phyloP scores from a whole-genome alignment of 352 stramenopile species.

The Globisporangium paroecandrum region DNA sequence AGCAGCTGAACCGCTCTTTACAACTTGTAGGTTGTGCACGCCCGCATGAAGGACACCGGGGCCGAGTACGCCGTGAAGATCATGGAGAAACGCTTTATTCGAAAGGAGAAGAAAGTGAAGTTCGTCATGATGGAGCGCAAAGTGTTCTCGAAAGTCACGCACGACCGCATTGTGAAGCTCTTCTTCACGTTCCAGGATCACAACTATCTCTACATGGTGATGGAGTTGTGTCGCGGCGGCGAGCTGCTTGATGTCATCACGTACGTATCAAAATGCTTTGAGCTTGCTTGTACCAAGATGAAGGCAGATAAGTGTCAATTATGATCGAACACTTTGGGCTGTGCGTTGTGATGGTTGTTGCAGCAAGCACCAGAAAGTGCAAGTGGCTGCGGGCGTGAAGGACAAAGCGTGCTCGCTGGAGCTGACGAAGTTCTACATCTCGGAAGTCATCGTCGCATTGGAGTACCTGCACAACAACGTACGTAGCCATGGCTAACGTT shows the following conservation, averaged over 20 bases:
- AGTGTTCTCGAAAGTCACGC: slow-evolving; percentile 85
- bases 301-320: neutral
- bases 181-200: slow-evolving; percentile 90
- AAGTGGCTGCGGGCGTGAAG: slow-evolving; percentile 47
- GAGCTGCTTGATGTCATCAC: slow-evolving; percentile 86
- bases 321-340: neutral
- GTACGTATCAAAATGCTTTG: slow-evolving; percentile 27
- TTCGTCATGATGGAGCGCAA: slow-evolving; percentile 91
- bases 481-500: slow-evolving; percentile 1
- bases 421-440: slow-evolving; percentile 92
- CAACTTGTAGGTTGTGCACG: slow-evolving; percentile 62
- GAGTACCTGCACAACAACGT: slow-evolving; percentile 92
- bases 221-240: slow-evolving; percentile 86
- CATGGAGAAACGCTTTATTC: slow-evolving; percentile 91
- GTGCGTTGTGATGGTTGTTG: neutral
- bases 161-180: slow-evolving; percentile 88
- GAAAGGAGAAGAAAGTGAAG: slow-evolving; percentile 90
- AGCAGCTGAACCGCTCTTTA: neutral
- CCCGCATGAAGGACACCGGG: slow-evolving; percentile 86
- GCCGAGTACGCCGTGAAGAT: slow-evolving; percentile 90
- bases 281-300: no score
- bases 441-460: slow-evolving; percentile 92
- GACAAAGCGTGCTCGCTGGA: slow-evolving; percentile 72
- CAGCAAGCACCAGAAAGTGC: slow-evolving; percentile 77
- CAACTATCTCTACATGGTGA: slow-evolving; percentile 90